Evolutionary conservation across 2,329 filamentous ascomycete genomes (phyloP).

Genomic region (Fusarium clavum): DNA sequence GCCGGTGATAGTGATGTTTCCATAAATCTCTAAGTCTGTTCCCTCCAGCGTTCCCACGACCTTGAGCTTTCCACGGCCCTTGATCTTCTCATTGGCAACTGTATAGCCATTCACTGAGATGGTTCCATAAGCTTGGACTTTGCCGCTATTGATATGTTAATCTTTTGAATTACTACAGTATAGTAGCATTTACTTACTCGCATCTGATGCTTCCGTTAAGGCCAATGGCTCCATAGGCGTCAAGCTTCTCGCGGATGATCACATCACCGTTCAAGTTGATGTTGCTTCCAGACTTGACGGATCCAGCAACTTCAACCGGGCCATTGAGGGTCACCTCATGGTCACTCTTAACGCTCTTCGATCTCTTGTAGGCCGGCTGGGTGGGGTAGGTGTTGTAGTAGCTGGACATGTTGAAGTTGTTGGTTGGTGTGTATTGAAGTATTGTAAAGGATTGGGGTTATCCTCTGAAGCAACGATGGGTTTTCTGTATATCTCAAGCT

Average conservation of each 20-base stretch:
- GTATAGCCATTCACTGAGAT: constrained; percentile 56
- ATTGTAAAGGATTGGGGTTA: background rate
- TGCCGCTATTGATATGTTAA: constrained; percentile 50
- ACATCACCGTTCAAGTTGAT: constrained; percentile 60
- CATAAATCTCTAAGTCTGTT: constrained; percentile 60
- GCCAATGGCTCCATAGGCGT: constrained; percentile 59
- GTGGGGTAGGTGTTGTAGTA: constrained; percentile 42
- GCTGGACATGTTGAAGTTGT: constrained; percentile 42
- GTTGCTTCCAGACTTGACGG: constrained; percentile 59
- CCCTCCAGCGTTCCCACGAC: constrained; percentile 58
- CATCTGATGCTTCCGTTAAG: constrained; percentile 58
- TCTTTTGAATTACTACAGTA: fast-evolving
- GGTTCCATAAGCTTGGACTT: constrained; percentile 61
- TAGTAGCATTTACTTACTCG: constrained; percentile 50
- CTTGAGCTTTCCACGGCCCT: constrained; percentile 60
- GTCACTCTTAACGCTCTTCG: constrained; percentile 58
- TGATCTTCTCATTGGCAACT: constrained; percentile 56
- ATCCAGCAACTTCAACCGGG: constrained; percentile 60
- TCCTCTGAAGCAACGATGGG: background rate
- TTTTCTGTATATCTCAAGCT: background rate
- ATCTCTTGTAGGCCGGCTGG: constrained; percentile 46
- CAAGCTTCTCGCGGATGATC: constrained; percentile 57
- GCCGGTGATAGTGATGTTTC: constrained; percentile 59
- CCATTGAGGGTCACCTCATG: constrained; percentile 55
- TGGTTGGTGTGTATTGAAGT: background rate